Base-by-base conservation (phyloP, 1,139 yeast species). In the Lodderomyces metapsilosis region DNA sequence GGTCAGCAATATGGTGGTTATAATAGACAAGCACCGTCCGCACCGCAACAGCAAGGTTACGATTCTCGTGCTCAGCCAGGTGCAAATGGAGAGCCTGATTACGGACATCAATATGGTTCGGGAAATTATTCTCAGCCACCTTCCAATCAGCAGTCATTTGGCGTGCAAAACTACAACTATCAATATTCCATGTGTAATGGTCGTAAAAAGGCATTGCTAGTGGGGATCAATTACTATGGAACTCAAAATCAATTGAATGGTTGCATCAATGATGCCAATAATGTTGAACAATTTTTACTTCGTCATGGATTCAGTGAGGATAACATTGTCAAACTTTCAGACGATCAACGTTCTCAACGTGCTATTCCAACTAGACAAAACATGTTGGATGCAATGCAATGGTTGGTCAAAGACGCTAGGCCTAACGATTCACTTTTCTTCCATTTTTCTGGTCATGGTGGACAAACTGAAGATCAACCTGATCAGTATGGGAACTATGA, bases 391-490 rank as follows among this genome's bases (percentile, higher is more conserved):
- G 98, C 95, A 1, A 88, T 89, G 91, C 83, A 81, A 49, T 91
- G 98, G 98, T 74, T 91, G 21, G 95, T 87, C 18, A 70, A 70
- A 35, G 91, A 76, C 49, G 97, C 96, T 1, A 71, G 72, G 47
- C 88, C 96, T n/a, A 88, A 89, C 55, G 95, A 92, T 68, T 79
- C 88, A 20, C 65, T 83, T 46, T 84, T 89, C 51, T 82, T 89
- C 74, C 96, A 89, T 61, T 42, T 85, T 61, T 86, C 96, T 1
- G 96, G 98, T 7, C 98, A 91, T 59, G 98, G 98, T 25, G 96
- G 97, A 7, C 84, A 82, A 53, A 81, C 87, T 8, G 68, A 73
- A 44, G 97, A 91, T 61, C 59, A 68, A 40, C 45, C 48, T 3
- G 48, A 45, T 37, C 44, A 45, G 24, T 38, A 45, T 30, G 48